phyloP scores from a whole-genome alignment of 202 grass and related monocot species.

The Brachypodium distachyon region DNA sequence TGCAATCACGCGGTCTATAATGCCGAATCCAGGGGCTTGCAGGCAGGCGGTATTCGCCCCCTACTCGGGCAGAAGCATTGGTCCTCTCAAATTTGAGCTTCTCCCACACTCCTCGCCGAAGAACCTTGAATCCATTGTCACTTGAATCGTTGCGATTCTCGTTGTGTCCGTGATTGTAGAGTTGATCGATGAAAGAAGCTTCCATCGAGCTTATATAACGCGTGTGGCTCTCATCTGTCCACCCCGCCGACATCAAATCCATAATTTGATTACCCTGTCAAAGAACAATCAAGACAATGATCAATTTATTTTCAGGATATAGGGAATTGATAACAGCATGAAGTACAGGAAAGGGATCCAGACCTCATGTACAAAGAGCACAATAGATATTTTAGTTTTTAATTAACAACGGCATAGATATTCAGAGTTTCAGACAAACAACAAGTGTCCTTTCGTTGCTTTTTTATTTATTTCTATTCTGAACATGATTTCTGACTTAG shows the following conservation, averaged over 20 bases:
- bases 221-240: constrained; percentile 81
- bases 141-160: not conserved
- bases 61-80: not conserved
- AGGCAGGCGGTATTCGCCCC: not conserved
- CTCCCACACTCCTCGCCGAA: constrained; percentile 36
- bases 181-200: constrained; percentile 50
- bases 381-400: too few species aligned
- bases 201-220: constrained; percentile 80
- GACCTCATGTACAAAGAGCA: not conserved
- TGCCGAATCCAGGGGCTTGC: constrained; percentile 44
- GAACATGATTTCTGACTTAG: not conserved
- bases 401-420: too few species aligned
- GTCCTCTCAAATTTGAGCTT: constrained; percentile 32
- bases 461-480: not conserved
- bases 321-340: not conserved
- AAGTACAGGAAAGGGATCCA: not conserved
- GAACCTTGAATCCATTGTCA: constrained; percentile 39
- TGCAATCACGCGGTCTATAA: constrained; percentile 28
- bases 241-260: constrained; percentile 29
- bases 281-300: not conserved
- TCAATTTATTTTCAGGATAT: not conserved
- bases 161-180: not conserved
- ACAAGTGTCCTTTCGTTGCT: not conserved
- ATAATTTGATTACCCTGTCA: constrained; percentile 32
- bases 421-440: too few species aligned